A percentile compares a stretch with the other conserved stretches of the same genome.
These are phyloP conservation scores for Glycyrrhiza uralensis DNA, from an alignment of 306 rosid species.

Conservation along the genomic window DNA sequence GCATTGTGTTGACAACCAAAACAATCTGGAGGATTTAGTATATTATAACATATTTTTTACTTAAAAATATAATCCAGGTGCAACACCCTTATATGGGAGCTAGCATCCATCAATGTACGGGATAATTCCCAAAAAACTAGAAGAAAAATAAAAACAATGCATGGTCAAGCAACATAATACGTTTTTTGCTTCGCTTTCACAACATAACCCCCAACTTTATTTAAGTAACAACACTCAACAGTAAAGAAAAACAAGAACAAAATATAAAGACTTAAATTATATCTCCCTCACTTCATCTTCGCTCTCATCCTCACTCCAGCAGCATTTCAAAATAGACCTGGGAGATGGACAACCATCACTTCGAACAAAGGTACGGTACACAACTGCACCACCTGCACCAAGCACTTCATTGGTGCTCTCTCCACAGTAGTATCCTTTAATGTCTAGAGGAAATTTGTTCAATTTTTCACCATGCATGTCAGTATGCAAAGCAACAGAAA, in stretches of 20 bases:
- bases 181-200: neutral
- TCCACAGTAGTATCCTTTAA: constrained; percentile 53
- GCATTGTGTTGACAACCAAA: too few species aligned
- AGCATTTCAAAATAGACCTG: constrained; percentile 67
- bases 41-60: too few species aligned
- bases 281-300: constrained; percentile 56
- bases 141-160: too few species aligned
- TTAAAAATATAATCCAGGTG: too few species aligned
- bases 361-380: constrained; percentile 45
- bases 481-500: constrained; percentile 75
- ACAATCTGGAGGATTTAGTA: too few species aligned
- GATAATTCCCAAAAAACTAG: too few species aligned
- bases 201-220: constrained; percentile 43
- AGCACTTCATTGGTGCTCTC: constrained; percentile 51
- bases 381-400: constrained; percentile 53
- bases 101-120: too few species aligned
- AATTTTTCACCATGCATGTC: constrained; percentile 29
- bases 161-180: too few species aligned
- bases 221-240: neutral
- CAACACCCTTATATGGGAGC: too few species aligned
- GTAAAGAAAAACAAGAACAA: neutral
- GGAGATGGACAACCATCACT: constrained; percentile 57
- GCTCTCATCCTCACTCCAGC: constrained; percentile 88
- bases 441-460: constrained; percentile 40
- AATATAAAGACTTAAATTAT: constrained; percentile 12